Percentiles rank a stretch among this genome's conserved stretches.
Conservation (phyloP, 352 stramenopile genomes). For the Pseudoperonospora humuli region DNA sequence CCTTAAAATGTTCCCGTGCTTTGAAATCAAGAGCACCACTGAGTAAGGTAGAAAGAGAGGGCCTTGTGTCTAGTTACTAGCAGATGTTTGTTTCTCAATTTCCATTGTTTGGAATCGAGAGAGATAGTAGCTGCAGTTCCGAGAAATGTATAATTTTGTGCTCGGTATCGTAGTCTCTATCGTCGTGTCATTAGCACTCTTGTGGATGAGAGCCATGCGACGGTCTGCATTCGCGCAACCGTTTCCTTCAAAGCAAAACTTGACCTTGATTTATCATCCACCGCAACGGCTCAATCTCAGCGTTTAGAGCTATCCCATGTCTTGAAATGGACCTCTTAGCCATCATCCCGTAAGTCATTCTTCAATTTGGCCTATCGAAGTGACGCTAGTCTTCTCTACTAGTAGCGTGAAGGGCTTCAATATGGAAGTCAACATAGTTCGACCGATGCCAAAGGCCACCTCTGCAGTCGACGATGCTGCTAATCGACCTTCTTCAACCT, state of each 20-base stretch:
- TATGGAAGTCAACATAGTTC: slow-evolving; percentile 21
- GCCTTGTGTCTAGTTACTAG: neutral
- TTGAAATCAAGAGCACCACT: slow-evolving; percentile 9
- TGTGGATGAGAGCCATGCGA: too few relatives aligned
- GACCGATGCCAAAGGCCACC: slow-evolving; percentile 16
- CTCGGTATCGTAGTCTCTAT: too few relatives aligned
- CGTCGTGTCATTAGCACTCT: neutral
- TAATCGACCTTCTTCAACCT: slow-evolving; percentile 5
- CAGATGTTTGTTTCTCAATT: slow-evolving; percentile 14
- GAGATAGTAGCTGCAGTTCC: slow-evolving; percentile 6
- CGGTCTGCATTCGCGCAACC: neutral
- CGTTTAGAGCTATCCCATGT: neutral
- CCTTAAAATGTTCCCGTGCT: slow-evolving; percentile 67
- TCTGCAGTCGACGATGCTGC: neutral
- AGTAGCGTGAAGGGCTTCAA: neutral
- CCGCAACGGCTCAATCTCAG: neutral
- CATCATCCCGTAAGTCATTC: slow-evolving; percentile 7
- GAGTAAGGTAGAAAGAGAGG: slow-evolving; percentile 2
- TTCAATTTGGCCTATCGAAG: slow-evolving; percentile 15
- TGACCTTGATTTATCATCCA: neutral
- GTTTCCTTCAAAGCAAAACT: neutral
- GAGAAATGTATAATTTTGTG: slow-evolving; percentile 28
- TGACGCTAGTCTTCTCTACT: slow-evolving; percentile 1
- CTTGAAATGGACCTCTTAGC: neutral
- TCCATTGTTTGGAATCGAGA: slow-evolving; percentile 11